A percentile compares a stretch with the other conserved stretches of the same genome.
These are phyloP conservation scores for Ajuga reptans DNA, from an alignment of 305 asterid species.

Conservation along the genomic window DNA sequence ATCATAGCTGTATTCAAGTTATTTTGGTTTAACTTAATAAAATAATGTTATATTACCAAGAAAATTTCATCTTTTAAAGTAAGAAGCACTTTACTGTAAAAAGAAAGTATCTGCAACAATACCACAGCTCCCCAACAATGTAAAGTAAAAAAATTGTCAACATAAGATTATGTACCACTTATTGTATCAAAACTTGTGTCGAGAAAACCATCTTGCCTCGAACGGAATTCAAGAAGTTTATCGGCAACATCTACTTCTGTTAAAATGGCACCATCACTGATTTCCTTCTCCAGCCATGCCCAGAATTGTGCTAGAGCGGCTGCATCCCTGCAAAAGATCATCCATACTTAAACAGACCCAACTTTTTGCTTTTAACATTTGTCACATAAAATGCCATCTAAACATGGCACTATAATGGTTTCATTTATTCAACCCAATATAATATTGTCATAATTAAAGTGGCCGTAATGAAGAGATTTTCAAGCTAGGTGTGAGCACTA, in stretches of 20 bases:
- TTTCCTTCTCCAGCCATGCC: constrained; percentile 93
- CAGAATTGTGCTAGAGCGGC: constrained; percentile 93
- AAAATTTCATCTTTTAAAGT: neutral
- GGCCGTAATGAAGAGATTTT: neutral
- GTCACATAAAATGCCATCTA: neutral
- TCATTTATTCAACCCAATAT: neutral
- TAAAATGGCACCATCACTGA: constrained; percentile 40
- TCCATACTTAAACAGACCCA: constrained; percentile 12
- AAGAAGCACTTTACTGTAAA: neutral
- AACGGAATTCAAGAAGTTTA: constrained; percentile 84
- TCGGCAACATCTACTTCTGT: constrained; percentile 82
- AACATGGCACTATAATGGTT: neutral
- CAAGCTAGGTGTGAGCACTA: neutral
- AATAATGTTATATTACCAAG: no score
- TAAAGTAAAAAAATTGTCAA: constrained; percentile 16
- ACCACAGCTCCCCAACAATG: neutral
- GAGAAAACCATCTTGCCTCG: constrained; percentile 76
- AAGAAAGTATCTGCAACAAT: neutral
- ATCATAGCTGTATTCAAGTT: no score
- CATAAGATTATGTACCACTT: constrained; percentile 52
- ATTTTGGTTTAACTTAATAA: no score
- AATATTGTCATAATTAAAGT: neutral
- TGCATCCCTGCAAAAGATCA: constrained; percentile 64
- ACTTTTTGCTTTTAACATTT: neutral
- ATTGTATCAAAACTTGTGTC: constrained; percentile 95